phyloP scores from a whole-genome alignment of 2,329 filamentous ascomycete species.

The Parasarocladium wereldwijsianum region DNA sequence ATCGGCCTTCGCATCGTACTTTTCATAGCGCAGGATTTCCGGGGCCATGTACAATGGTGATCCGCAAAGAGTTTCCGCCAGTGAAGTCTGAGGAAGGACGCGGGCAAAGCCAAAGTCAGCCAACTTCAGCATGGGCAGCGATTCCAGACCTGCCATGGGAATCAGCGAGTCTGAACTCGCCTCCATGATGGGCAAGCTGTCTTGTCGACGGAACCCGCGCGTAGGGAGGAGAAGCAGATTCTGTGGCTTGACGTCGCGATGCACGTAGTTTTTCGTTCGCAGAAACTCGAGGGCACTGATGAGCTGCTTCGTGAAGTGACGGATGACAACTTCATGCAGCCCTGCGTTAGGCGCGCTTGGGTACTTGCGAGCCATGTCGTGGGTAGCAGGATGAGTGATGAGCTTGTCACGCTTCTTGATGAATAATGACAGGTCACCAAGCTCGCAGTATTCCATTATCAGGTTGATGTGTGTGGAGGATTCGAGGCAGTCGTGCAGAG shows the following conservation, averaged over 20 bases:
- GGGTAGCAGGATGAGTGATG: constrained; percentile 62
- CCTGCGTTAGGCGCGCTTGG: constrained; percentile 70
- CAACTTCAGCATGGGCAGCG: constrained; percentile 90
- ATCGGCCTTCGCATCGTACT: constrained; percentile 93
- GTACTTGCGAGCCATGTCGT: constrained; percentile 87
- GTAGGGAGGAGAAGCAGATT: constrained; percentile 85
- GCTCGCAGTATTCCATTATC: constrained; percentile 96
- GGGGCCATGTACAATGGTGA: constrained; percentile 98
- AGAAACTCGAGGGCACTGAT: constrained; percentile 84
- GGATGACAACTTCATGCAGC: constrained; percentile 90
- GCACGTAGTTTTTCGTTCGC: constrained; percentile 71
- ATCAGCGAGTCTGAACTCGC: constrained; percentile 69
- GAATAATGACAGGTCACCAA: constrained; percentile 87
- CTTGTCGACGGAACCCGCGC: constrained; percentile 48
- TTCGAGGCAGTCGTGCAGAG: constrained; percentile 88
- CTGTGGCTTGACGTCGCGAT: constrained; percentile 95
- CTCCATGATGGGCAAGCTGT: constrained; percentile 46
- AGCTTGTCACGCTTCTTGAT: constrained; percentile 88
- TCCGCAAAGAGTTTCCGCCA: constrained; percentile 92
- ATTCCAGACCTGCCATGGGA: constrained; percentile 65
- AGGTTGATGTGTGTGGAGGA: constrained; percentile 81
- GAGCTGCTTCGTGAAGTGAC: constrained; percentile 92
- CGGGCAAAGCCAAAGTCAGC: constrained; percentile 98
- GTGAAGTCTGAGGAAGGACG: constrained; percentile 74
- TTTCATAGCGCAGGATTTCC: constrained; percentile 91